These are phyloP conservation scores for Camellia lanceoleosa DNA, from an alignment of 148 eudicot species.

Conservation along the genomic window DNA sequence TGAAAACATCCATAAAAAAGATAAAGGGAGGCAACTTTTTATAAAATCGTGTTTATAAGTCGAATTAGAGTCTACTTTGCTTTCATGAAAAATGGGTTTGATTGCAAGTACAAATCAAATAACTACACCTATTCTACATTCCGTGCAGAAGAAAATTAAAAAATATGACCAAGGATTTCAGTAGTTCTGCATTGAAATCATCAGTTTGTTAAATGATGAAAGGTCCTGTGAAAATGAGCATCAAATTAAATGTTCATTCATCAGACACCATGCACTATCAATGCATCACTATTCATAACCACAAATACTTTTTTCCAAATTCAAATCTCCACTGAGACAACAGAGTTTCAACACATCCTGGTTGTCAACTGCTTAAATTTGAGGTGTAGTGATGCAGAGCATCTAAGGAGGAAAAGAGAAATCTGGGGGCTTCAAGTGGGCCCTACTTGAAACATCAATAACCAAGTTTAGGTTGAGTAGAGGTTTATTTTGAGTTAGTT, in stretches of 20 bases:
- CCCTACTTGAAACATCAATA: not conserved
- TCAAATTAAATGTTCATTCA: not conserved
- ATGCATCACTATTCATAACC: constrained; percentile 1
- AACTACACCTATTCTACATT: not conserved
- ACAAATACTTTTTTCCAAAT: not conserved
- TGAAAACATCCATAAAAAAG: too few relatives aligned
- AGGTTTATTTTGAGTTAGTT: too few relatives aligned
- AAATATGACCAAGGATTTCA: not conserved
- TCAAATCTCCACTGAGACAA: not conserved
- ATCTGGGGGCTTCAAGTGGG: not conserved
- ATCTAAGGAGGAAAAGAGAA: not conserved
- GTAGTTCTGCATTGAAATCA: not conserved
- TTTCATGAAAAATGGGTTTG: not conserved
- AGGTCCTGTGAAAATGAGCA: not conserved
- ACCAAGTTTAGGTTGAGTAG: too few relatives aligned
- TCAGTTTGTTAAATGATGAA: not conserved
- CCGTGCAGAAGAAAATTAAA: not conserved
- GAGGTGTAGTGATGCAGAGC: not conserved
- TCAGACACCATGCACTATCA: not conserved
- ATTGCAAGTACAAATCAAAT: not conserved
- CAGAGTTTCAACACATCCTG: not conserved
- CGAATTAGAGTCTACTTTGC: not conserved
- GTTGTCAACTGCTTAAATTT: not conserved
- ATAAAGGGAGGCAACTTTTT: not conserved
- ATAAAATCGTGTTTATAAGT: not conserved